Conservation (phyloP, 805 yeast species). For the Sugiyamaella lignohabitans region DNA sequence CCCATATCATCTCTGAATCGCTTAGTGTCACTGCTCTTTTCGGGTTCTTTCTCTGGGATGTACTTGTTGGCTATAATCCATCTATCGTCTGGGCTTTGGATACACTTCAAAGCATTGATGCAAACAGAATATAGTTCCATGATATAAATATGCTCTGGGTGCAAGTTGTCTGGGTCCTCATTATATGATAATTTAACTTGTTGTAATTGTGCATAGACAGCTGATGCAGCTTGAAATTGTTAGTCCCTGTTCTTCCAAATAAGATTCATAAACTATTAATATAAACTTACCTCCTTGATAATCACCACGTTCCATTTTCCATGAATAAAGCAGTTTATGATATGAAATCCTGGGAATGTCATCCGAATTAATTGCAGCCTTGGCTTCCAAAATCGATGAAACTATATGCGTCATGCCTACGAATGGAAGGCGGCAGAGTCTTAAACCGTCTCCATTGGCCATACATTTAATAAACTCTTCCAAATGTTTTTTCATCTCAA, state of each 20-base stretch:
- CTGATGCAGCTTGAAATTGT: conserved; percentile 10
- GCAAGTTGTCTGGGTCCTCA: conserved; percentile 26
- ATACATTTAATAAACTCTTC: conserved; percentile 21
- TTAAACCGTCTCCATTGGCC: conserved; percentile 34
- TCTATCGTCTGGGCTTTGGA: conserved; percentile 20
- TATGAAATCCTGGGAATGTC: conserved; percentile 35
- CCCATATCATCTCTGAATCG: conserved; percentile 2
- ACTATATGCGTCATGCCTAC: conserved; percentile 39
- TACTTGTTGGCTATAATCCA: conserved; percentile 24
- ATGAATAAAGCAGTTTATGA: conserved; percentile 46
- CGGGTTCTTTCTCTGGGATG: neutral
- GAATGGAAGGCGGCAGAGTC: conserved; percentile 40
- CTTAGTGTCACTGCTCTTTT: neutral
- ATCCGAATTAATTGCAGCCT: conserved; percentile 21
- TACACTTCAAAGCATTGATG: conserved; percentile 26
- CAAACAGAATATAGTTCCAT: conserved; percentile 22
- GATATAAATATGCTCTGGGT: conserved; percentile 9
- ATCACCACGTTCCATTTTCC: conserved; percentile 46
- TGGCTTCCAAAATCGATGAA: conserved; percentile 36
- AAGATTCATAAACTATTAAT: too few relatives aligned
- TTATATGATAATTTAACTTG: conserved; percentile 3
- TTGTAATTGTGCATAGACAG: conserved; percentile 17
- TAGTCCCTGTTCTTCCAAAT: neutral
- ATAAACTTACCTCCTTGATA: conserved; percentile 36
- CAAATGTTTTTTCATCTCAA: conserved; percentile 6